Base-by-base conservation (phyloP, 2,329 filamentous ascomycete species). In the Phoma sp. region DNA sequence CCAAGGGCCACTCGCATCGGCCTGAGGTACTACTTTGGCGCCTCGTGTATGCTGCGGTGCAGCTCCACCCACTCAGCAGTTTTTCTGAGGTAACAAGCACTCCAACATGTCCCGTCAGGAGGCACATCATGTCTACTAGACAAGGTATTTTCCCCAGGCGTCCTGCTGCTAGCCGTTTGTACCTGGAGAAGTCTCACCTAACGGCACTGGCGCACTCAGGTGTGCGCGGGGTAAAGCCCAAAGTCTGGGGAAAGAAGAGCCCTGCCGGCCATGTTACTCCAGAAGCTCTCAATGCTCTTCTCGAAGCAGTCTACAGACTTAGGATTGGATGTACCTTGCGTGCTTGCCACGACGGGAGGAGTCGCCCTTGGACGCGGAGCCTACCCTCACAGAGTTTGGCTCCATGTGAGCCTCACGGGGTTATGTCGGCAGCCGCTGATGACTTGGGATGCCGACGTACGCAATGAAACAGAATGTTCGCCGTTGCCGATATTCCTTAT, bases 1-100 rank as follows among this genome's bases (percentile, higher is more conserved):
- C 62, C 60, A 62, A 59, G 65, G 60, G 55, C 64, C 57, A 67
- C 65, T 62, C 60, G 67, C 68, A 68, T 71, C 69, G 68, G 68
- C 54, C 63, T 64, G 58, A 63, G 57, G 56, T 57, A 60, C 66
- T 49, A 56, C 62, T 70, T 67, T 54, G 64, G 67, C 61, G 53
- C 52, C n/a, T 50, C 58, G 47, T 53, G 60, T 57, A 33, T 34
- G 12, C 36, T 45, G n/a, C 17, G 39, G 38, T 37, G 30, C 18
- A 47, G 53, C 59, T 61, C 60, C 49, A 59, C 64, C 51, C 65
- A 68, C 52, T 68, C 62, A 67, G 51, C 59, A 53, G 50, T 67
- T 67, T 68, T 60, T 62, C 61, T 66, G 55, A 65, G 55, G 64
- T 68, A 67, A 67, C 62, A 65, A 60, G 36, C 62, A 56, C 59